phyloP scores from a whole-genome alignment of 768 basidiomycete genomes.

The Lactarius hatsudake region DNA sequence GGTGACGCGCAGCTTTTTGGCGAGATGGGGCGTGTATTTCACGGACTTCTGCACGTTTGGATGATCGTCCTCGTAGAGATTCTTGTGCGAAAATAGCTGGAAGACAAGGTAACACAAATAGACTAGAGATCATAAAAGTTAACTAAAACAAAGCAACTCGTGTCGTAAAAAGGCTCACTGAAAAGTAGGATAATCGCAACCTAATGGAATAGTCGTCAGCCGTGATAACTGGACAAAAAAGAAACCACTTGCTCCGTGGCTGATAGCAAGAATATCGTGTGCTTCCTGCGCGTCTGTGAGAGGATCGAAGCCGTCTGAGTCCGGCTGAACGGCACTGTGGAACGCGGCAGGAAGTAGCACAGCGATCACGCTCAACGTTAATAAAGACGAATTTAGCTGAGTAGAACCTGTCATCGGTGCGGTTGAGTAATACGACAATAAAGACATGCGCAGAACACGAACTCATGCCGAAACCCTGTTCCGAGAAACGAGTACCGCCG shows the following conservation, averaged over 20 bases:
- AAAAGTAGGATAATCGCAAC: slow-evolving; percentile 53
- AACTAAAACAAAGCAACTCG: neutral
- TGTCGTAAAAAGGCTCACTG: slow-evolving; percentile 38
- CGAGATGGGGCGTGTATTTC: neutral
- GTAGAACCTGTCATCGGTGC: slow-evolving; percentile 44
- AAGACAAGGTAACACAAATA: slow-evolving; percentile 52
- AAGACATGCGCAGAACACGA: slow-evolving; percentile 32
- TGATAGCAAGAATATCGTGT: slow-evolving; percentile 46
- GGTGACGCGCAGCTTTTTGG: neutral
- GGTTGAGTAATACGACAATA: neutral
- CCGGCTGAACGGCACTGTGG: slow-evolving; percentile 49
- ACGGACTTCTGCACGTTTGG: slow-evolving; percentile 4
- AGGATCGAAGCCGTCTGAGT: slow-evolving; percentile 21
- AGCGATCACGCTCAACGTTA: slow-evolving; percentile 78
- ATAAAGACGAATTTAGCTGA: slow-evolving; percentile 71
- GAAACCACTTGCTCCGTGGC: slow-evolving; percentile 44
- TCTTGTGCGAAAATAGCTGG: slow-evolving; percentile 54
- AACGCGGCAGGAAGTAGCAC: slow-evolving; percentile 79
- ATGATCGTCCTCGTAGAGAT: slow-evolving; percentile 46
- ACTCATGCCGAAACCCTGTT: slow-evolving; percentile 78
- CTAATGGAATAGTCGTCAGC: slow-evolving; percentile 30
- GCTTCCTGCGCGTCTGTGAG: slow-evolving; percentile 38
- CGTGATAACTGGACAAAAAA: neutral
- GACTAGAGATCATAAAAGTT: slow-evolving; percentile 35
- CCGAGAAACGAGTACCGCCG: slow-evolving; percentile 72